Conservation (phyloP, 257 asterid genomes). For the Lantana camara region DNA sequence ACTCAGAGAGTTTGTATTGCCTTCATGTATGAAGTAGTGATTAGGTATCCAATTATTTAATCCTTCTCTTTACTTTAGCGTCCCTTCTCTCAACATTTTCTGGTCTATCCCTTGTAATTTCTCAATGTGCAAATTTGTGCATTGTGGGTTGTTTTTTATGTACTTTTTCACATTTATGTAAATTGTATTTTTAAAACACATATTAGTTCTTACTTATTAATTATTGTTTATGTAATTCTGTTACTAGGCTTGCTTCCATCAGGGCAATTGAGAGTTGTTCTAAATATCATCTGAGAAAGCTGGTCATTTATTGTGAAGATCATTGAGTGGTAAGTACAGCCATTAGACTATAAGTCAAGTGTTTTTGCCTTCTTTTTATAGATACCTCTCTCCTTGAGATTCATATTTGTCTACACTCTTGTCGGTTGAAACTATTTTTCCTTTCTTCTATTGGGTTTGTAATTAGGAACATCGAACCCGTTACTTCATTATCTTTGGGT, state of each 20-base stretch:
- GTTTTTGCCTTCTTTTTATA: neutral
- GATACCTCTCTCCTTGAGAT: neutral
- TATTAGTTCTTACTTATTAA: neutral
- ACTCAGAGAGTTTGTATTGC: neutral
- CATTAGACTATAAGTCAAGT: neutral
- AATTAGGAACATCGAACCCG: too few relatives aligned
- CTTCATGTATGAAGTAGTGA: slow-evolving; percentile 5
- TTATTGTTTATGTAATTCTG: neutral
- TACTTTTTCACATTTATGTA: neutral
- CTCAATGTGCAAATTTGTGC: neutral
- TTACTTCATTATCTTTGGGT: too few relatives aligned
- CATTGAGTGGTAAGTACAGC: slow-evolving; percentile 39
- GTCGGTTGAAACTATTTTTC: neutral
- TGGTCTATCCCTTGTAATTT: slow-evolving; percentile 58
- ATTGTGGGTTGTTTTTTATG: too few relatives aligned
- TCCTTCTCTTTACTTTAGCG: too few relatives aligned
- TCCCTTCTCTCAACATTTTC: slow-evolving; percentile 18
- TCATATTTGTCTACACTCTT: neutral
- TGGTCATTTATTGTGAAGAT: slow-evolving; percentile 37
- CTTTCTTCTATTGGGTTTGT: neutral
- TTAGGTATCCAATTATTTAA: slow-evolving; percentile 6
- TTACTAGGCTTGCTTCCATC: slow-evolving; percentile 47
- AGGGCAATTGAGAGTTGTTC: slow-evolving; percentile 46
- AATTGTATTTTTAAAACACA: neutral
- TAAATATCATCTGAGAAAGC: slow-evolving; percentile 39